phyloP scores from a whole-genome alignment of 306 rosid species.

The Lathyrus aphaca region DNA sequence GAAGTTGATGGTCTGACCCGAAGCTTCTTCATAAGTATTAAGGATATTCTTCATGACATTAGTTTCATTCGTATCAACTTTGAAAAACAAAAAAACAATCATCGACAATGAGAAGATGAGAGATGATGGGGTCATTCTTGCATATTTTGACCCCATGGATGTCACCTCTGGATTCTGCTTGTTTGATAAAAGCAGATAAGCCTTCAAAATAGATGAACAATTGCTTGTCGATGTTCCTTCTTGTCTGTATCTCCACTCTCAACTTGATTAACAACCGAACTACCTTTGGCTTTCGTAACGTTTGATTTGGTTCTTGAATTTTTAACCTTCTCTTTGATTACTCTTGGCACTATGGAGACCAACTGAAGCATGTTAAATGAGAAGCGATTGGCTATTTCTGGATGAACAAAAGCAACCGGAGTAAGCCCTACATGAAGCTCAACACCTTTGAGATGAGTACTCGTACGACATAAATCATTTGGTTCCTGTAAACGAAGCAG shows the following conservation, averaged over 20 bases:
- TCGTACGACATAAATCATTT: constrained; percentile 55
- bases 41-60: too few species aligned
- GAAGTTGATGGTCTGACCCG: too few species aligned
- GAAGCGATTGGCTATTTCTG: constrained; percentile 76
- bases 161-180: too few species aligned
- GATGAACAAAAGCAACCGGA: constrained; percentile 80
- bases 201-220: constrained; percentile 70
- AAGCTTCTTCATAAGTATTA: too few species aligned
- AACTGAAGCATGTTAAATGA: constrained; percentile 66
- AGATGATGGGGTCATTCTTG: too few species aligned
- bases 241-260: constrained; percentile 53
- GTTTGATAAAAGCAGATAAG: too few species aligned
- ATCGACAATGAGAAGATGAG: too few species aligned
- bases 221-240: constrained; percentile 54
- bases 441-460: constrained; percentile 49
- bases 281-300: constrained; percentile 56
- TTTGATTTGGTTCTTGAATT: constrained; percentile 44
- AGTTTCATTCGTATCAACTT: too few species aligned
- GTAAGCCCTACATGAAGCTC: constrained; percentile 76
- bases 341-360: constrained; percentile 69
- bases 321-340: constrained; percentile 50
- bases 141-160: too few species aligned
- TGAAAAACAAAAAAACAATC: too few species aligned
- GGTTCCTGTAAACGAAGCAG: constrained; percentile 77
- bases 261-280: constrained; percentile 50